Conservation (phyloP, 2,329 filamentous ascomycete species). For the Dothidotthia symphoricarpi region DNA sequence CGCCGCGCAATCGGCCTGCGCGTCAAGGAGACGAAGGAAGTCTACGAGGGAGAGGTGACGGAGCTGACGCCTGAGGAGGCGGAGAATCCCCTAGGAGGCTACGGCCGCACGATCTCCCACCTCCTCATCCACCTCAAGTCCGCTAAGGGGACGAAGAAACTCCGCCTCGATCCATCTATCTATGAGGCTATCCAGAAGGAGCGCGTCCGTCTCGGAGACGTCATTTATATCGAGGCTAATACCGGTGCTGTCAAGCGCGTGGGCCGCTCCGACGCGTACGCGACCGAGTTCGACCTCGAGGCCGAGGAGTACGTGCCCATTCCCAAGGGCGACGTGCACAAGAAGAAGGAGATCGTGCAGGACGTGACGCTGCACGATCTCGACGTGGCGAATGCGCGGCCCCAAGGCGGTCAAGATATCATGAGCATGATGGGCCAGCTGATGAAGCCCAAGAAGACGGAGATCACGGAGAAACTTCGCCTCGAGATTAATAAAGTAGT, state of each 20-base stretch:
- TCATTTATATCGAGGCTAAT: slow-evolving; percentile 99
- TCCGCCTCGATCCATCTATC: slow-evolving; percentile 93
- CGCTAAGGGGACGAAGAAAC: slow-evolving; percentile 94
- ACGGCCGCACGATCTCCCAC: slow-evolving; percentile 96
- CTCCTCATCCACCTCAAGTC: slow-evolving; percentile 93
- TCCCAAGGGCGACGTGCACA: slow-evolving; percentile 97
- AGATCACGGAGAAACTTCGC: slow-evolving; percentile 96
- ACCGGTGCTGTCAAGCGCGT: slow-evolving; percentile 97
- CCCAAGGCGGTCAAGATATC: slow-evolving; percentile 96
- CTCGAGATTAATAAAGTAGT: slow-evolving; percentile 99
- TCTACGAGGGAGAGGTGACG: slow-evolving; percentile 98
- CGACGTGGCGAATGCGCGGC: slow-evolving; percentile 90
- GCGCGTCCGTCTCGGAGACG: slow-evolving; percentile 90
- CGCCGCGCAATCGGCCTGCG: slow-evolving; percentile 90
- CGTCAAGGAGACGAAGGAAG: slow-evolving; percentile 97
- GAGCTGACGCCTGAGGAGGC: slow-evolving; percentile 97
- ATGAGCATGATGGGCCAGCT: slow-evolving; percentile 99
- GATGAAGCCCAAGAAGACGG: slow-evolving; percentile 99
- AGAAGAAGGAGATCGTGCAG: slow-evolving; percentile 99
- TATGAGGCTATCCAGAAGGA: slow-evolving; percentile 99
- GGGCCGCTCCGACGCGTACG: slow-evolving; percentile 92
- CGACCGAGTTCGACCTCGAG: slow-evolving; percentile 97
- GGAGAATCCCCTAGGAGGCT: slow-evolving; percentile 94
- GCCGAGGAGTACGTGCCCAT: slow-evolving; percentile 99
- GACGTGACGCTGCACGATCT: slow-evolving; percentile 97